Percentiles rank a stretch among this genome's conserved stretches.
Evolutionary conservation across 2,329 filamentous ascomycete genomes (phyloP).

Genomic region (Calonectria pauciramosa): DNA sequence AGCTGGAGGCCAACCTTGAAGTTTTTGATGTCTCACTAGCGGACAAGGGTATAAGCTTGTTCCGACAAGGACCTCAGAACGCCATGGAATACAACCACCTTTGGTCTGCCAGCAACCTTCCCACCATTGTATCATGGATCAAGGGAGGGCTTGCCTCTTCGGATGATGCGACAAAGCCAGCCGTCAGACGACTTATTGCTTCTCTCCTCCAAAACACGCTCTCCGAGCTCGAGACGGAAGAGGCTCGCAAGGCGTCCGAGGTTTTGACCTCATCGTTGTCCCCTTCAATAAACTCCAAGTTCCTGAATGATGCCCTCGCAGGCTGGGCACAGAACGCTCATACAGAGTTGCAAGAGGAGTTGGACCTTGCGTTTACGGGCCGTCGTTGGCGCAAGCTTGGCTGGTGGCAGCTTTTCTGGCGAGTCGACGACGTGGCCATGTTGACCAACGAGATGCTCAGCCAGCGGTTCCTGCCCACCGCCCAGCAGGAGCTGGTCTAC

Average conservation of each 20-base stretch:
- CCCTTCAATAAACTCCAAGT: conserved; percentile 53
- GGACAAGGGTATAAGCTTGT: conserved; percentile 72
- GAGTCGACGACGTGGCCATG: conserved; percentile 91
- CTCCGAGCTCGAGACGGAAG: conserved; percentile 64
- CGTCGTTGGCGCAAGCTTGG: conserved; percentile 82
- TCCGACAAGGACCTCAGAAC: conserved; percentile 78
- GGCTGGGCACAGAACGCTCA: conserved; percentile 86
- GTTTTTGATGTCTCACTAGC: conserved; percentile 76
- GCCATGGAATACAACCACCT: conserved; percentile 79
- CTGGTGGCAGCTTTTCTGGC: conserved; percentile 98
- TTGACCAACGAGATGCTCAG: conserved; percentile 84
- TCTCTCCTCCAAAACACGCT: conserved; percentile 74
- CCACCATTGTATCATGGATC: conserved; percentile 76
- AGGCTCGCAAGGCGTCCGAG: conserved; percentile 55
- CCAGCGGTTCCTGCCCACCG: conserved; percentile 80
- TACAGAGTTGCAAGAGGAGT: conserved; percentile 83
- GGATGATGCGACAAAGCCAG: conserved; percentile 70
- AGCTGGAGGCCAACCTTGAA: conserved; percentile 60
- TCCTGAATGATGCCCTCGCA: conserved; percentile 72
- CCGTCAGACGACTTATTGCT: conserved; percentile 74
- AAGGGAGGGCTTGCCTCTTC: conserved; percentile 59
- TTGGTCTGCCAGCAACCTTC: conserved; percentile 81
- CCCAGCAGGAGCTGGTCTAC: conserved; percentile 87
- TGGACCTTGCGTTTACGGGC: conserved; percentile 84
- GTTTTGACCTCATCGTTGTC: conserved; percentile 50